Evolutionary conservation across 495 filamentous ascomycete genomes (phyloP), one percentile per base, ranked within the genome.

Genomic region (Lindgomyces ingoldianus): DNA sequence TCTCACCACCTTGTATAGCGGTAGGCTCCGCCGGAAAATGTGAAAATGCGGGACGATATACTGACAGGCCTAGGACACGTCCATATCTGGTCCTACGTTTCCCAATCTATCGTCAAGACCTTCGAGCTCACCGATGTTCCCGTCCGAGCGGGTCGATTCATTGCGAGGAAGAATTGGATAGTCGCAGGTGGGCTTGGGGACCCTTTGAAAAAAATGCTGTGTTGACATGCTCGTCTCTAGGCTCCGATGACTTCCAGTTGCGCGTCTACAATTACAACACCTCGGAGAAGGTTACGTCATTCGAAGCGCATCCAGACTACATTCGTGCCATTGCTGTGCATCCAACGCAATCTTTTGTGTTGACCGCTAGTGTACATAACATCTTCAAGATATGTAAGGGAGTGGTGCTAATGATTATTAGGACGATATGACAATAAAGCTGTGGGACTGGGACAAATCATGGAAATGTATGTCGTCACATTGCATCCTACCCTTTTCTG

Each of bases 121-220:
- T 99, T 99, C 79, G 95, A 99, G 81, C 87, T 99, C 59, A 96
- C 93, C 73, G 94, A 99, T 85, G 94, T 99, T 51, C 94, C 94
- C 63, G 94, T 98, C 52, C 88, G 94, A 77, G 95, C 95, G 45
- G 94, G 94, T 70, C 90, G 95, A 63, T 98, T 98, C 77, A 85
- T 98, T 74, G 91, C 95, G 69, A 84, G 94, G 63, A 98, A 98
- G 84, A 98, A 98, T 77, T 98, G 95, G 95, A 95, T 99, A 70
- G 93, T 96, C 45, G 96, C 91, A 77, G 94, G 94, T 70, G 44
- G 48, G 67, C 18, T 44, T n/a, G 22, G 14, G 33, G 22, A 14
- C 19, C 6, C 11, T 26, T 16, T 27, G 33, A 10, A 21, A 18
- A n/a, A n/a, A n/a, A 8, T 25, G 11, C n/a, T 25, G 21, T 33